A percentile compares a stretch with the other conserved stretches of the same genome.
These are phyloP conservation scores for Vitis hybrid DNA, from an alignment of 177 flowering plant species.

Conservation along the genomic window DNA sequence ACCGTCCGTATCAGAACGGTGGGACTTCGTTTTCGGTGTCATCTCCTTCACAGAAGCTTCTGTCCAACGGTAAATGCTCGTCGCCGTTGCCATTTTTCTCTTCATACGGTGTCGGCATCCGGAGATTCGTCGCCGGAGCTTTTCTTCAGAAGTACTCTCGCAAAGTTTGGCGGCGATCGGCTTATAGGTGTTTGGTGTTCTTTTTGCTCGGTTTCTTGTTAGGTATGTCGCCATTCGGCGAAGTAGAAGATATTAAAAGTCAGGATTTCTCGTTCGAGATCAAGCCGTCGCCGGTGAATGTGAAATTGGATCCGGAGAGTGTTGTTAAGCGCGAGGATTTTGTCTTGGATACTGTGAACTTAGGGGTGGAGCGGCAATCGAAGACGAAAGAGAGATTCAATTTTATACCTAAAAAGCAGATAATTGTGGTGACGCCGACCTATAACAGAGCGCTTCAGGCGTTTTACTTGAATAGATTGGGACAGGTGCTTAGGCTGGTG, in stretches of 20 bases:
- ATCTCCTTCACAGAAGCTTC: slow-evolving; percentile 29
- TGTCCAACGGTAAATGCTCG: slow-evolving; percentile 9
- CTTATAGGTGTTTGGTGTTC: slow-evolving; percentile 37
- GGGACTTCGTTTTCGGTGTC: slow-evolving; percentile 19
- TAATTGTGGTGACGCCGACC: slow-evolving; percentile 90
- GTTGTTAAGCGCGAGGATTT: slow-evolving; percentile 20
- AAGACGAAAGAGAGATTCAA: slow-evolving; percentile 17
- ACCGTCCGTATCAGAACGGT: slow-evolving; percentile 38
- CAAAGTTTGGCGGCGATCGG: slow-evolving; percentile 41
- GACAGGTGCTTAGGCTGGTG: slow-evolving; percentile 66
- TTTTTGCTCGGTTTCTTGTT: slow-evolving; percentile 60
- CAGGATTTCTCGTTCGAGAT: slow-evolving; percentile 39
- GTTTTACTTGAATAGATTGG: slow-evolving; percentile 65
- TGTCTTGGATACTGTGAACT: slow-evolving; percentile 29
- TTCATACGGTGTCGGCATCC: slow-evolving; percentile 5
- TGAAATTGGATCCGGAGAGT: slow-evolving; percentile 9
- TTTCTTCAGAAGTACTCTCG: slow-evolving; percentile 26
- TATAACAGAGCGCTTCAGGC: slow-evolving; percentile 84
- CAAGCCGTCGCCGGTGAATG: slow-evolving; percentile 34
- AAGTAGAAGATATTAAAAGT: slow-evolving; percentile 24
- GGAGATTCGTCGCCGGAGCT: slow-evolving; percentile 25
- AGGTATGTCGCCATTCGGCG: slow-evolving; percentile 59
- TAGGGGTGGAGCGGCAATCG: slow-evolving; percentile 13
- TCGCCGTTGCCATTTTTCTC: slow-evolving; percentile 13
- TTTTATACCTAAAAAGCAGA: slow-evolving; percentile 44